Conservation (phyloP, 352 stramenopile species). For the Saprolegnia diclina region DNA sequence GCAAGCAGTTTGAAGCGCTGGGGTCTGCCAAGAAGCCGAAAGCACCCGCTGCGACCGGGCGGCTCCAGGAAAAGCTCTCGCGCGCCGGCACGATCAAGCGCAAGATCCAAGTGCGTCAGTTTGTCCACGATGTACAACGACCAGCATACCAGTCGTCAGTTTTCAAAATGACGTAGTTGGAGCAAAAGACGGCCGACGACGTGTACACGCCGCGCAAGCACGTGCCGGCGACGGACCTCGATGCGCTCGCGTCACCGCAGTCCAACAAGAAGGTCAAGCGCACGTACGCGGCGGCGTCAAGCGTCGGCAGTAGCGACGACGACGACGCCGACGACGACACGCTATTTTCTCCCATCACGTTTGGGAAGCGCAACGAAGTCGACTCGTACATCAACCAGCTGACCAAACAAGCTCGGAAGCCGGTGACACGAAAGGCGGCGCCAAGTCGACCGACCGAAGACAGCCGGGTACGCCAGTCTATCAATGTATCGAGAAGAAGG, state of each 20-base stretch:
- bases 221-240: neutral
- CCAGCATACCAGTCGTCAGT: no score
- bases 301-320: neutral
- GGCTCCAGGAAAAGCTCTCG: neutral
- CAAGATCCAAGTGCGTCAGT: slow-evolving; percentile 23
- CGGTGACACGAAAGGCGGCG: neutral
- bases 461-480: neutral
- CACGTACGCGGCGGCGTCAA: neutral
- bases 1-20: slow-evolving; percentile 18
- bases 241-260: neutral
- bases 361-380: neutral
- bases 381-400: neutral
- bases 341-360: neutral
- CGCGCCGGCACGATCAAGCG: slow-evolving; percentile 2
- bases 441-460: neutral
- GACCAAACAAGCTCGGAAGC: neutral
- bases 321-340: neutral
- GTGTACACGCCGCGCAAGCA: neutral
- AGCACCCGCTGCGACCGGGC: neutral
- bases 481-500: neutral
- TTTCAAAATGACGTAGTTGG: no score
- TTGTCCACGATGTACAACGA: slow-evolving; percentile 13
- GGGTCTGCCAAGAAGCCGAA: neutral
- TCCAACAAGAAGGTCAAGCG: slow-evolving; percentile 20
- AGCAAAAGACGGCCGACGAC: neutral